Percentiles rank a stretch among this genome's conserved stretches.
Conservation (phyloP, 495 filamentous ascomycete genomes). For the Penicillium diatomitis region DNA sequence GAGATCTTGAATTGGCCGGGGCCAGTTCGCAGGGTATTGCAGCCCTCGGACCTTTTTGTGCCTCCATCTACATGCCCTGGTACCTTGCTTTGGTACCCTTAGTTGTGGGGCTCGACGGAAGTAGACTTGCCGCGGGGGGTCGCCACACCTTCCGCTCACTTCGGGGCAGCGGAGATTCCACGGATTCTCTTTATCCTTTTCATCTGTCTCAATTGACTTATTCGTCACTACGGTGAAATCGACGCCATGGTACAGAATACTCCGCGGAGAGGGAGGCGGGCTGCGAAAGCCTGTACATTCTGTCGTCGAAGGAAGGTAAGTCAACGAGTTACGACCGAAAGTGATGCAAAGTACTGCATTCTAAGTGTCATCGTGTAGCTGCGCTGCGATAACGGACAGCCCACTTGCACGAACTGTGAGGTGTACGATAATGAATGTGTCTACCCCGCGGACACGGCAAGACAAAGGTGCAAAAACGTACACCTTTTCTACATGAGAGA, state of each 20-base stretch:
- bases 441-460: slow-evolving; percentile 6
- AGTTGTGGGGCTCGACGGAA: slow-evolving; percentile 5
- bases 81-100: neutral
- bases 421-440: slow-evolving; percentile 11
- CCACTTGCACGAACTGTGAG: slow-evolving; percentile 20
- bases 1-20: neutral
- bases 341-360: neutral
- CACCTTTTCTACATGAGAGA: neutral
- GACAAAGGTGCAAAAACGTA: slow-evolving; percentile 9
- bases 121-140: slow-evolving; percentile 9
- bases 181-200: neutral
- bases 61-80: too few relatives aligned
- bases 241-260: slow-evolving; percentile 2
- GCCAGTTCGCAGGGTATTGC: neutral
- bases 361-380: slow-evolving; percentile 11
- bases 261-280: slow-evolving; percentile 9
- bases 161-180: neutral
- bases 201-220: neutral
- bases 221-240: neutral
- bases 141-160: neutral
- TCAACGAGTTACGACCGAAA: neutral
- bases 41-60: neutral
- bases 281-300: slow-evolving; percentile 19
- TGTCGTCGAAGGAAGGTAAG: slow-evolving; percentile 22
- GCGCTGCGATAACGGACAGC: slow-evolving; percentile 19